phyloP scores from a whole-genome alignment of 106 monocot species.

The Acorus calamus region DNA sequence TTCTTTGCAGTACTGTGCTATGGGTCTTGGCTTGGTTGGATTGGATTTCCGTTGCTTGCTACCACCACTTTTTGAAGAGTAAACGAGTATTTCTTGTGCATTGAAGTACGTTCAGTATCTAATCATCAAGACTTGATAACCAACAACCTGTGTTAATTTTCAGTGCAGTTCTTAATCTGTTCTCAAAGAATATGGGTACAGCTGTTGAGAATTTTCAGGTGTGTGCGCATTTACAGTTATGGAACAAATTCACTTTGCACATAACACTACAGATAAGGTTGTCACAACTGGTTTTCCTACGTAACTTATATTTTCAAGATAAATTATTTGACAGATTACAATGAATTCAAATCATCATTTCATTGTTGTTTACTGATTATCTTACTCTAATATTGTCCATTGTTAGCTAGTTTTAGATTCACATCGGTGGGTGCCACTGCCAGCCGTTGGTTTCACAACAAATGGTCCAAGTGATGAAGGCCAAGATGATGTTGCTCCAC shows the following conservation, averaged over 20 bases:
- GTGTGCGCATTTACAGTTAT: background rate
- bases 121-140: background rate
- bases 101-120: background rate
- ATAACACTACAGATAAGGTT: no score
- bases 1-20: constrained; percentile 83
- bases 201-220: constrained; percentile 99
- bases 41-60: constrained; percentile 92
- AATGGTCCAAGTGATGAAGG: constrained; percentile 52
- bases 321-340: no score
- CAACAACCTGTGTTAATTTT: constrained; percentile 12
- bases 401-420: constrained; percentile 70
- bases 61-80: constrained; percentile 96
- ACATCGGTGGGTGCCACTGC: constrained; percentile 98
- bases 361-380: no score
- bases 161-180: constrained; percentile 95
- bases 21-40: constrained; percentile 98
- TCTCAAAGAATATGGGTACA: constrained; percentile 84
- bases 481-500: constrained; percentile 73
- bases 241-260: no score
- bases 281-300: no score
- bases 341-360: no score
- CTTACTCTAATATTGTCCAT: background rate
- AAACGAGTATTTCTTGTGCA: constrained; percentile 6
- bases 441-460: constrained; percentile 73
- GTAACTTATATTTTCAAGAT: no score